Evolutionary conservation across 106 monocot genomes (phyloP).

Genomic region (Hemerocallis citrina): DNA sequence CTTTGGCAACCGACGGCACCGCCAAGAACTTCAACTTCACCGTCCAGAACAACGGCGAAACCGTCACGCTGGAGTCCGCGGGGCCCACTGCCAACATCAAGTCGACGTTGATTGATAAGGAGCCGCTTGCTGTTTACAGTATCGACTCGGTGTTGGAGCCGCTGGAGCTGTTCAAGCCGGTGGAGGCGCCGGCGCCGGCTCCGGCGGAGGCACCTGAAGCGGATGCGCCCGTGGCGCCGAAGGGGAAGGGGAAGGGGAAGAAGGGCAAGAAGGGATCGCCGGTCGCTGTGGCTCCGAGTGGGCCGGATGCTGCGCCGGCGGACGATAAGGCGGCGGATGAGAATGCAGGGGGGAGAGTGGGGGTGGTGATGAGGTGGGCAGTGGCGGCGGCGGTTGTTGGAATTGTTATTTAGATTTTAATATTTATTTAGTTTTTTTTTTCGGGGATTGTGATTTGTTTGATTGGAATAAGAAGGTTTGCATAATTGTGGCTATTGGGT

Average conservation of each 20-base stretch:
- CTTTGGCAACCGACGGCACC: constrained; percentile 9
- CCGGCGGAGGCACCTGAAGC: not conserved
- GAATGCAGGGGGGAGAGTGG: not conserved
- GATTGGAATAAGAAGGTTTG: too few relatives aligned
- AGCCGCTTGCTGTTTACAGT: constrained; percentile 5
- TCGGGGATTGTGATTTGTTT: too few relatives aligned
- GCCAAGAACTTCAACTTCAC: constrained; percentile 12
- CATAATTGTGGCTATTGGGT: too few relatives aligned
- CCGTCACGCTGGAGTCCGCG: not conserved
- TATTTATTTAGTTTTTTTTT: too few relatives aligned
- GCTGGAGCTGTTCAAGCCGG: constrained; percentile 9
- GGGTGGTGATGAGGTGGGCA: not conserved
- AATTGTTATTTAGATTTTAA: not conserved
- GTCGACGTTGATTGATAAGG: constrained; percentile 1
- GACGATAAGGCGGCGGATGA: constrained; percentile 10
- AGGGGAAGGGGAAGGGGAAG: constrained; percentile 8
- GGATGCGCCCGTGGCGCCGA: constrained; percentile 4
- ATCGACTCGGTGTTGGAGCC: constrained; percentile 13
- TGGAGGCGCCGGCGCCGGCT: not conserved
- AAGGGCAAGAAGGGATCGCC: not conserved
- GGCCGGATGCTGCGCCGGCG: constrained; percentile 1
- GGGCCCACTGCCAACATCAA: not conserved
- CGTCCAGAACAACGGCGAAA: constrained; percentile 8
- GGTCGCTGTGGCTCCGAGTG: not conserved
- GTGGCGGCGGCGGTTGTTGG: not conserved